Evolutionary conservation across 768 basidiomycete genomes (phyloP).

Genomic region (Psilocybe cubensis): DNA sequence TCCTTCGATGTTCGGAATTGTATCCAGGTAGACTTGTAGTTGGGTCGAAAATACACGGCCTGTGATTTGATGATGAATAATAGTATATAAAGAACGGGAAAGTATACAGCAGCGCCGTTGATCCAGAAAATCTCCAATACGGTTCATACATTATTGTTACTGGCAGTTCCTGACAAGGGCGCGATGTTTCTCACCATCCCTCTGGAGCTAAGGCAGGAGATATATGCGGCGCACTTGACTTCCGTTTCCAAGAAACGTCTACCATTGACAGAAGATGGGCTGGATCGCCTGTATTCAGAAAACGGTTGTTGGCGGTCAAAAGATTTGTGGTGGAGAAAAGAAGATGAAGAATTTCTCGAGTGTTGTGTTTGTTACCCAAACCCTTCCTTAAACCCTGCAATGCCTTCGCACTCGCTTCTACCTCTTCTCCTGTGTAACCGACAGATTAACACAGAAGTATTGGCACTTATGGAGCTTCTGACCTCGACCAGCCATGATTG

Average conservation of each 20-base stretch:
- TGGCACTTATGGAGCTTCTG: neutral
- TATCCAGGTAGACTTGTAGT: too few relatives aligned
- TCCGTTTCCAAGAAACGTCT: neutral
- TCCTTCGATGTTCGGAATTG: too few relatives aligned
- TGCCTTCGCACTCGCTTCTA: neutral
- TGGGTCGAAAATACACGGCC: too few relatives aligned
- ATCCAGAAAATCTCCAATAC: too few relatives aligned
- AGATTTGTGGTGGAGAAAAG: too few relatives aligned
- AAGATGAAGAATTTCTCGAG: neutral
- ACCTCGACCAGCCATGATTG: neutral
- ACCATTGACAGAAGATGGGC: neutral
- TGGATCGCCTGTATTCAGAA: neutral
- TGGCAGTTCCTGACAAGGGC: too few relatives aligned
- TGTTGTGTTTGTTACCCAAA: neutral
- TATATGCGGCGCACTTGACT: neutral
- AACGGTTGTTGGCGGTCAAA: neutral
- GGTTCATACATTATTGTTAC: too few relatives aligned
- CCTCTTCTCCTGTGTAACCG: neutral
- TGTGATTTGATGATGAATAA: too few relatives aligned
- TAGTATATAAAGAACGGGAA: too few relatives aligned
- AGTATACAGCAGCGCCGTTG: too few relatives aligned
- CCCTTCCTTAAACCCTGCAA: neutral
- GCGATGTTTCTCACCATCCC: neutral
- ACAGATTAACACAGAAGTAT: neutral
- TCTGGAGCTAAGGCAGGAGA: neutral